Evolutionary conservation across 768 basidiomycete species (phyloP).

Genomic region (Lanmaoa rubissima): DNA sequence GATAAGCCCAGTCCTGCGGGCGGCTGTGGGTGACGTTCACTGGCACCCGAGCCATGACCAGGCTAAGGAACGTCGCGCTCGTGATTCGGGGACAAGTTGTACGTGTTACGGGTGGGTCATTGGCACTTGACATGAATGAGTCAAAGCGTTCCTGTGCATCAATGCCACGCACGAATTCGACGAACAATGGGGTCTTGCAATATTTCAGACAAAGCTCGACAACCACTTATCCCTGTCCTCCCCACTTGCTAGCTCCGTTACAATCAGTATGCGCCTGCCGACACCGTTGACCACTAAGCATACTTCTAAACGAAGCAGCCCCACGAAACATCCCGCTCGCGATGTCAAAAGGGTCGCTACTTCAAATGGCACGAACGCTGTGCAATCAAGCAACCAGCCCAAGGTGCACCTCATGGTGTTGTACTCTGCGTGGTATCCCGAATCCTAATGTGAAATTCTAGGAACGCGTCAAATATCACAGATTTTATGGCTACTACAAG

Average conservation of each 20-base stretch:
- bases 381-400: not conserved
- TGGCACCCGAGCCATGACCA: conserved; percentile 9
- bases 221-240: not conserved
- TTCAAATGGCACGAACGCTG: conserved; percentile 7
- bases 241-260: not conserved
- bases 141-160: conserved; percentile 5
- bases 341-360: not conserved
- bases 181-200: conserved; percentile 19
- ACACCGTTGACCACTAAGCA: conserved; percentile 9
- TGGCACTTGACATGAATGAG: not conserved
- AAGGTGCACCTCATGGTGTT: conserved; percentile 1
- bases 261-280: conserved; percentile 16
- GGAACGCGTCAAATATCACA: conserved; percentile 15
- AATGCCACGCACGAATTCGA: conserved; percentile 6
- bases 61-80: too few relatives aligned
- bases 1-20: conserved; percentile 72
- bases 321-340: conserved; percentile 16
- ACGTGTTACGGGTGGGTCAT: not conserved
- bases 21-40: conserved; percentile 26
- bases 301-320: not conserved
- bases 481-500: conserved; percentile 7
- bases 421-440: not conserved
- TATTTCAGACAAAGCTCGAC: not conserved
- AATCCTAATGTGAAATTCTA: conserved; percentile 9
- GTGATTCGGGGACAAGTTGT: not conserved